Conservation (phyloP, 495 filamentous ascomycete species). For the Penicillium coprophilum region DNA sequence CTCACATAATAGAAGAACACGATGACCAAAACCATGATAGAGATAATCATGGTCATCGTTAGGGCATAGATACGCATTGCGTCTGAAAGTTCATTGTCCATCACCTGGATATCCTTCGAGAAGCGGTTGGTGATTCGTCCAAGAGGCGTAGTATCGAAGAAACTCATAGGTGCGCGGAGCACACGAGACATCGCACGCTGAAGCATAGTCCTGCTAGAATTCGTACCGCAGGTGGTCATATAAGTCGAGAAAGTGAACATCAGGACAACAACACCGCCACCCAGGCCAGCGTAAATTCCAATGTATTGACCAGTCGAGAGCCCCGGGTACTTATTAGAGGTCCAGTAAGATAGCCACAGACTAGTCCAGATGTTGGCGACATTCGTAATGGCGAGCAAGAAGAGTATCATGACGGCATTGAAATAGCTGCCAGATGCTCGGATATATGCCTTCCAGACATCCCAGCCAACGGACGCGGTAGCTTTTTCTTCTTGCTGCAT, state of each 20-base stretch:
- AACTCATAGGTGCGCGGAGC: conserved; percentile 89
- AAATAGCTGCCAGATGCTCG: conserved; percentile 74
- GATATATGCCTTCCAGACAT: conserved; percentile 79
- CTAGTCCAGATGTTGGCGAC: conserved; percentile 82
- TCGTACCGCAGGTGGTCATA: conserved; percentile 62
- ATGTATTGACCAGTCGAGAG: conserved; percentile 69
- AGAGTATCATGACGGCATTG: conserved; percentile 62
- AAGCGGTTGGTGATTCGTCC: conserved; percentile 98
- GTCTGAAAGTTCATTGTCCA: conserved; percentile 92
- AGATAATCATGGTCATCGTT: conserved; percentile 72
- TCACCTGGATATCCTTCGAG: conserved; percentile 89
- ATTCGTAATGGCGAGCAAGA: conserved; percentile 68
- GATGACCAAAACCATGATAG: conserved; percentile 85
- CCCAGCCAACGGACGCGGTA: conserved; percentile 77
- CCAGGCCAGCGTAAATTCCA: conserved; percentile 80
- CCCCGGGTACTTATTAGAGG: conserved; percentile 60
- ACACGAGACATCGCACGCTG: conserved; percentile 76
- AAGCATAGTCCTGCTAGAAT: conserved; percentile 78
- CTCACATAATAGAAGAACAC: conserved; percentile 80
- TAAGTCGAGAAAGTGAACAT: conserved; percentile 78
- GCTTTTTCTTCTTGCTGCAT: conserved; percentile 94
- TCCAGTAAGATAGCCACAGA: conserved; percentile 94
- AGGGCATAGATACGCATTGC: conserved; percentile 92
- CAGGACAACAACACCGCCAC: conserved; percentile 66
- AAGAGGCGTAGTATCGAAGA: conserved; percentile 95